Percentiles rank a stretch among this genome's conserved stretches.
phyloP scores from a whole-genome alignment of 208 protist genomes.

The Phytomonas sp. region DNA sequence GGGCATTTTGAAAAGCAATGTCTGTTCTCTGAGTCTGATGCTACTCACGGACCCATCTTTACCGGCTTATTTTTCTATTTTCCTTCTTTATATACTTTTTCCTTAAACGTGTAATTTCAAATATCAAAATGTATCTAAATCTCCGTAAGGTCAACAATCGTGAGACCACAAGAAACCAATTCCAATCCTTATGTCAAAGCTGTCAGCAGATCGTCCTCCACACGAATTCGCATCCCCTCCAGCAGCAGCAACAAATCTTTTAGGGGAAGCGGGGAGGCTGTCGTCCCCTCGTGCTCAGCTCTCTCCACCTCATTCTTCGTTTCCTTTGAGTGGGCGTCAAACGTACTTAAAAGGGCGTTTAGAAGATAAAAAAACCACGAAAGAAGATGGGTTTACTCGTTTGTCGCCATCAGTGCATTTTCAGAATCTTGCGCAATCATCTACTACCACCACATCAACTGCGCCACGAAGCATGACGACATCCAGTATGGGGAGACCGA shows the following conservation, averaged over 20 bases:
- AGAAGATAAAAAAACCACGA: background rate
- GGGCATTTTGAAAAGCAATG: background rate
- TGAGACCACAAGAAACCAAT: background rate
- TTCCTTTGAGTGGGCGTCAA: background rate
- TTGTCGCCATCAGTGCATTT: background rate
- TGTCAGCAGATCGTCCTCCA: background rate
- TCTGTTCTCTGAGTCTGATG: background rate
- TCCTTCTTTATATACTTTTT: background rate
- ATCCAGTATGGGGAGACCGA: background rate
- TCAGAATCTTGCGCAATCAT: background rate
- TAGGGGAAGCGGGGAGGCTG: background rate
- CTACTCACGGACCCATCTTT: background rate
- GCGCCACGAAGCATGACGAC: background rate
- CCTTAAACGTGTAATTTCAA: background rate
- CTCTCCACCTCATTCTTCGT: background rate
- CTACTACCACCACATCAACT: background rate
- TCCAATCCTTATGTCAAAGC: background rate
- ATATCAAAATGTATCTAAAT: background rate
- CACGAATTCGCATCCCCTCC: background rate
- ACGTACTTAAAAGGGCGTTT: background rate
- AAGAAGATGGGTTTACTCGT: background rate
- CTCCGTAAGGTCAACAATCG: background rate
- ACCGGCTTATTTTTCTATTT: background rate
- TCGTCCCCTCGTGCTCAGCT: background rate
- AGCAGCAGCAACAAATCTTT: background rate